phyloP scores from a whole-genome alignment of 345 rosid genomes.

The Excoecaria cochinchinensis region DNA sequence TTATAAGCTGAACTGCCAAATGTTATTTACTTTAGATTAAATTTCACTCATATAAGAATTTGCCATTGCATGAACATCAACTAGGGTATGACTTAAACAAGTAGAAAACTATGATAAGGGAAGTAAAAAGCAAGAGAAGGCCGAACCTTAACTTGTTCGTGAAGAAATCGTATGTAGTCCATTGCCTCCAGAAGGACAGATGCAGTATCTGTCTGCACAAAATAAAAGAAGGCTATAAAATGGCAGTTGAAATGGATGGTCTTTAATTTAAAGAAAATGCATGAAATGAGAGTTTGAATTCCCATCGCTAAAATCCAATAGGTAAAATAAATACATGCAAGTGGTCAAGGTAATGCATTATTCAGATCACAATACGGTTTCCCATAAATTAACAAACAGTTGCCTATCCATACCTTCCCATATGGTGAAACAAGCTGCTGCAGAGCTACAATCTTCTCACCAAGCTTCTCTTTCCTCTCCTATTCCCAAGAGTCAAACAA shows the following conservation, averaged over 20 bases:
- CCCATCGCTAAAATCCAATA: background rate
- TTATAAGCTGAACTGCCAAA: background rate
- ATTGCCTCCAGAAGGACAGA: conserved; percentile 83
- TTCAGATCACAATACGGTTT: background rate
- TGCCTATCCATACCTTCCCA: conserved; percentile 64
- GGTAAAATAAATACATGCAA: background rate
- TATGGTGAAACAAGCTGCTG: conserved; percentile 96
- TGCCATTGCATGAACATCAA: background rate
- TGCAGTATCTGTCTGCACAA: conserved; percentile 88
- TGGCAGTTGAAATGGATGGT: background rate
- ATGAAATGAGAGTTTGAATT: background rate
- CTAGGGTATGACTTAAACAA: background rate
- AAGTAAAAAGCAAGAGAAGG: conserved; percentile 18
- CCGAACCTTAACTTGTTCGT: conserved; percentile 93
- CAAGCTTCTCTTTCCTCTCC: conserved; percentile 88
- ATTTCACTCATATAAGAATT: too few species aligned
- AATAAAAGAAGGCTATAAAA: conserved; percentile 15
- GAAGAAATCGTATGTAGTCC: conserved; percentile 90
- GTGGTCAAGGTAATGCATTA: background rate
- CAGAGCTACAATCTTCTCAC: conserved; percentile 79
- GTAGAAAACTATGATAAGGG: background rate
- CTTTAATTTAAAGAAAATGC: background rate
- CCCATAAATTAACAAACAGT: conserved; percentile 2
- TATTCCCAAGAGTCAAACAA: conserved; percentile 33
- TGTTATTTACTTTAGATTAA: too few species aligned